Conservation (phyloP, 2,329 filamentous ascomycete genomes). For the Fusarium anthophilum region DNA sequence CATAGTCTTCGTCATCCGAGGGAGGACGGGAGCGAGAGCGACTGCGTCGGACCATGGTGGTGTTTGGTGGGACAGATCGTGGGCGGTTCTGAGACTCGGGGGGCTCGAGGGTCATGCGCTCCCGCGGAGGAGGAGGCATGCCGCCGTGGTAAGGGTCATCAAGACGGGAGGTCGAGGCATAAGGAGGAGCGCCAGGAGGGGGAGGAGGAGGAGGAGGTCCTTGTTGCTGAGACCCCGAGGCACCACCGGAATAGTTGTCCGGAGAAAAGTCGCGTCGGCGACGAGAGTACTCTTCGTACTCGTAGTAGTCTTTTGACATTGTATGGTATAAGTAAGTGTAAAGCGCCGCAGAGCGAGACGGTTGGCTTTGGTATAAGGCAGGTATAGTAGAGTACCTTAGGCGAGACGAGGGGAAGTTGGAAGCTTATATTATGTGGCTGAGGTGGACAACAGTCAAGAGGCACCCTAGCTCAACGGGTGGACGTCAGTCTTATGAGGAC, state of each 20-base stretch:
- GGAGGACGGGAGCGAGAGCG: slow-evolving; percentile 39
- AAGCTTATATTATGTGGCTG: slow-evolving; percentile 14
- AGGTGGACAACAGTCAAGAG: neutral
- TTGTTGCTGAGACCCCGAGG: slow-evolving; percentile 24
- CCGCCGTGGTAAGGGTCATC: slow-evolving; percentile 40
- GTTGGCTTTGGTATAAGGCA: neutral
- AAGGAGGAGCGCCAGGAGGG: slow-evolving; percentile 33
- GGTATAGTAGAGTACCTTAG: neutral
- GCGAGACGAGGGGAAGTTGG: neutral
- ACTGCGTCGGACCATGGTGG: slow-evolving; percentile 36
- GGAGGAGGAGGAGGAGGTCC: slow-evolving; percentile 27
- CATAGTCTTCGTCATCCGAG: slow-evolving; percentile 33
- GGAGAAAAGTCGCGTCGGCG: slow-evolving; percentile 45
- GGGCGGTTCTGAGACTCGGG: slow-evolving; percentile 42
- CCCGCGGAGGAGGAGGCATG: slow-evolving; percentile 34
- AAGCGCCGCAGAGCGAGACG: neutral
- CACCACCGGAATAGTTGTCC: slow-evolving; percentile 46
- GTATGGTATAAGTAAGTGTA: neutral
- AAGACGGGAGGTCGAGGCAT: slow-evolving; percentile 37
- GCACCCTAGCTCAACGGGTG: neutral
- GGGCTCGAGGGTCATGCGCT: slow-evolving; percentile 45
- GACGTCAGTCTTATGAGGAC: slow-evolving; percentile 21
- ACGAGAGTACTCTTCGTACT: slow-evolving; percentile 42
- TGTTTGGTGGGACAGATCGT: slow-evolving; percentile 47
- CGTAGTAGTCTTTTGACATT: slow-evolving; percentile 45